A percentile compares a stretch with the other conserved stretches of the same genome.
Conservation (phyloP, 2,329 filamentous ascomycete genomes). For the Dothidotthia symphoricarpi region DNA sequence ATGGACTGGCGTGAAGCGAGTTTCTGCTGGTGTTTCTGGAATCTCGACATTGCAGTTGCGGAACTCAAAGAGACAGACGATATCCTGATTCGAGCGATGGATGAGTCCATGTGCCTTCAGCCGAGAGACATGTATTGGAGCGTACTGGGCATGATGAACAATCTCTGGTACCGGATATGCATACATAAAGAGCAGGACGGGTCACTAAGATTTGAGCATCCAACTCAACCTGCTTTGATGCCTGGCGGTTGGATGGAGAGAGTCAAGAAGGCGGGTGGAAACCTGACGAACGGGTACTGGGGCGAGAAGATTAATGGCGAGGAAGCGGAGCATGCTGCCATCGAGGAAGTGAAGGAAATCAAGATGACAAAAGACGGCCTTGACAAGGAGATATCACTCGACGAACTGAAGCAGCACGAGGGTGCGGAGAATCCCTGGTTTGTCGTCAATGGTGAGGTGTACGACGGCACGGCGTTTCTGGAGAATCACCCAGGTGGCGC, state of each 20-base stretch:
- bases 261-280: slow-evolving; percentile 77
- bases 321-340: slow-evolving; percentile 41
- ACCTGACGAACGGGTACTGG: slow-evolving; percentile 80
- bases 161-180: slow-evolving; percentile 83
- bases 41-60: slow-evolving; percentile 62
- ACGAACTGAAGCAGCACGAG: slow-evolving; percentile 70
- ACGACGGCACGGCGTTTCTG: slow-evolving; percentile 78
- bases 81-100: slow-evolving; percentile 82
- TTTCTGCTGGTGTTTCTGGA: slow-evolving; percentile 95
- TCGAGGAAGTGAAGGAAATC: slow-evolving; percentile 62
- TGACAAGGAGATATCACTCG: slow-evolving; percentile 62
- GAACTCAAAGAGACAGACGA: slow-evolving; percentile 66
- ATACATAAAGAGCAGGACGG: slow-evolving; percentile 65
- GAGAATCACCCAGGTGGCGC: slow-evolving; percentile 83
- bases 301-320: slow-evolving; percentile 66
- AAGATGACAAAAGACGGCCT: slow-evolving; percentile 73
- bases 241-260: slow-evolving; percentile 91
- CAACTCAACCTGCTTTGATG: slow-evolving; percentile 74
- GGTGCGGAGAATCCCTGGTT: slow-evolving; percentile 74
- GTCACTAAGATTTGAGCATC: slow-evolving; percentile 76
- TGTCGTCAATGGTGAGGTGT: slow-evolving; percentile 82
- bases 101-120: slow-evolving; percentile 82
- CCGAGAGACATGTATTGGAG: slow-evolving; percentile 96
- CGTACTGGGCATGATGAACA: slow-evolving; percentile 97
- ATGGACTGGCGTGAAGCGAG: slow-evolving; percentile 77